phyloP scores from a whole-genome alignment of 208 protist genomes.

The Lotmaria passim region DNA sequence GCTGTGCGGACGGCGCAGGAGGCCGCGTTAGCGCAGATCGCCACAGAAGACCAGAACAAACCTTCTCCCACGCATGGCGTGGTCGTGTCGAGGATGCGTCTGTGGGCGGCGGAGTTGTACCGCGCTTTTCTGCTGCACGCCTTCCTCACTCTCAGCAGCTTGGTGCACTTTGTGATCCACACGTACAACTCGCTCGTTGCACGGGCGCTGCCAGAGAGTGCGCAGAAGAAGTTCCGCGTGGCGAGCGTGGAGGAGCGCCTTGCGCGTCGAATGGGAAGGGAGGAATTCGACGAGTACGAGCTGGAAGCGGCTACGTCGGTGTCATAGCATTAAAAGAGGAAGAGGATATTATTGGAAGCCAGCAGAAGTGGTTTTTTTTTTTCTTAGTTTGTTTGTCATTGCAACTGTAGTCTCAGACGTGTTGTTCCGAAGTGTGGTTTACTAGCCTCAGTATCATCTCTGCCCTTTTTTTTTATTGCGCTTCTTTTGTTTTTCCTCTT shows the following conservation, averaged over 20 bases:
- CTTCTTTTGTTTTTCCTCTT: too few relatives aligned
- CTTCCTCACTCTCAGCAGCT: constrained; percentile 41
- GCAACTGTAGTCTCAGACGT: too few relatives aligned
- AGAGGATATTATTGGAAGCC: background rate
- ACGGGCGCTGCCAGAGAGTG: constrained; percentile 11
- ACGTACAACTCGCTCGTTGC: constrained; percentile 50
- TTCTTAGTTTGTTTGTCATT: too few relatives aligned
- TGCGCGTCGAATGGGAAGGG: constrained; percentile 11
- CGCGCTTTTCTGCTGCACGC: constrained; percentile 43
- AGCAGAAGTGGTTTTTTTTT: background rate
- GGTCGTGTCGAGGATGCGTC: background rate
- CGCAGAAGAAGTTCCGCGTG: constrained; percentile 23
- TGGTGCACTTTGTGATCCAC: constrained; percentile 39
- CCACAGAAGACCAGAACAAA: constrained; percentile 12
- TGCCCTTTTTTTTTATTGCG: too few relatives aligned
- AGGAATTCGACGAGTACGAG: constrained; percentile 11
- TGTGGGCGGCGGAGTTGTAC: constrained; percentile 36
- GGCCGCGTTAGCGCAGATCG: constrained; percentile 41
- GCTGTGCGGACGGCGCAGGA: constrained; percentile 41
- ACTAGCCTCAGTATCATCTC: too few relatives aligned
- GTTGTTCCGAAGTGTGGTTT: too few relatives aligned
- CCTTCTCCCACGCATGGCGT: background rate
- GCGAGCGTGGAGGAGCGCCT: constrained; percentile 51
- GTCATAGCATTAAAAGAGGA: background rate
- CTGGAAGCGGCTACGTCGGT: constrained; percentile 8